Percentiles rank a stretch among this genome's conserved stretches.
phyloP scores from a whole-genome alignment of 2,329 filamentous ascomycete genomes.

The Fusarium falciforme region DNA sequence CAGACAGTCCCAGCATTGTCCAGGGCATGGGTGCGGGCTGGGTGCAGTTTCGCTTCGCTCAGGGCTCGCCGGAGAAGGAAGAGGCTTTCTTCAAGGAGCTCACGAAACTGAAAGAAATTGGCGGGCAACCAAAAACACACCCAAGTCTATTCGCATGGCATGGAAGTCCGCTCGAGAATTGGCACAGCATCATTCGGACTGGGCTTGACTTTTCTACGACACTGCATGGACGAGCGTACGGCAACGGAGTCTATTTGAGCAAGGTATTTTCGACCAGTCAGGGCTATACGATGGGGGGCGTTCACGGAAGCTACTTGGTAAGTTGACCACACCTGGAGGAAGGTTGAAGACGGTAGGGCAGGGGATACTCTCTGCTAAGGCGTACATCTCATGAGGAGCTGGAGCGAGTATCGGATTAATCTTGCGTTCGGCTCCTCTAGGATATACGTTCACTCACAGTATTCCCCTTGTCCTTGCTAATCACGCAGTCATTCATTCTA shows the following conservation, averaged over 20 bases:
- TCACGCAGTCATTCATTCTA: neutral
- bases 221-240: conserved; percentile 75
- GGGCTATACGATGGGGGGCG: conserved; percentile 14
- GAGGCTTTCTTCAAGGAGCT: conserved; percentile 76
- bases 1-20: conserved; percentile 61
- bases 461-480: neutral
- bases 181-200: conserved; percentile 89
- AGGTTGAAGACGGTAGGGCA: neutral
- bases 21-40: conserved; percentile 70
- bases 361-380: neutral
- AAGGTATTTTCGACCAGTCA: conserved; percentile 23
- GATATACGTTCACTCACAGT: neutral
- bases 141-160: conserved; percentile 90
- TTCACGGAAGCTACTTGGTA: neutral
- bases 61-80: conserved; percentile 91
- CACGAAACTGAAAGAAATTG: conserved; percentile 49
- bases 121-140: conserved; percentile 52
- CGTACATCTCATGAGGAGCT: neutral
- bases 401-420: neutral
- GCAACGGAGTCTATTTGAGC: conserved; percentile 87
- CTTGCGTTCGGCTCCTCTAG: neutral
- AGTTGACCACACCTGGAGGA: neutral
- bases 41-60: conserved; percentile 87
- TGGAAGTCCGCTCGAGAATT: conserved; percentile 80
- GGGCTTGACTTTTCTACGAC: conserved; percentile 78